Evolutionary conservation across 371 early-diverging fungal genomes (phyloP).

Genomic region (Saksenaea vasiformis): DNA sequence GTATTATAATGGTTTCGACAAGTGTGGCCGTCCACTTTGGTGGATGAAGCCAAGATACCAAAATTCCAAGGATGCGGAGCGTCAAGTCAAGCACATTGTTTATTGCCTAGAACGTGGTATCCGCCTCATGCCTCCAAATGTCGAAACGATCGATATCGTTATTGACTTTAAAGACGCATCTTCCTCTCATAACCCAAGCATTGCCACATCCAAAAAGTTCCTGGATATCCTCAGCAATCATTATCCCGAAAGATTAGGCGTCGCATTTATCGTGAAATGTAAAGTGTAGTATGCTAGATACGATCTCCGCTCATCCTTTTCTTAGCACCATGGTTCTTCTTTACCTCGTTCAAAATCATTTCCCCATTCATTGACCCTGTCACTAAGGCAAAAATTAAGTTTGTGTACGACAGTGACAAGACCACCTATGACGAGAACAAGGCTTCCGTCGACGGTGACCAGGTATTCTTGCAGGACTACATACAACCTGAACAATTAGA

Average conservation of each 20-base stretch:
- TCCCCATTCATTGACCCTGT: conserved; percentile 88
- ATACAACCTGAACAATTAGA: conserved; percentile 56
- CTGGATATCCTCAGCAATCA: conserved; percentile 71
- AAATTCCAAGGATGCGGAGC: conserved; percentile 72
- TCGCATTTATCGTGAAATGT: conserved; percentile 61
- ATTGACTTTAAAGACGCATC: conserved; percentile 73
- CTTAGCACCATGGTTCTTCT: conserved; percentile 80
- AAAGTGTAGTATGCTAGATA: conserved; percentile 63
- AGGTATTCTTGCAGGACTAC: conserved; percentile 42
- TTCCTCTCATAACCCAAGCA: conserved; percentile 62
- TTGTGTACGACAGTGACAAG: conserved; percentile 61
- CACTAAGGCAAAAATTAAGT: conserved; percentile 78
- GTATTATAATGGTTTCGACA: conserved; percentile 71
- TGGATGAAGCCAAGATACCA: conserved; percentile 69
- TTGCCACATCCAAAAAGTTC: conserved; percentile 67
- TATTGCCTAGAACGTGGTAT: conserved; percentile 75
- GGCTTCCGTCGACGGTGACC: conserved; percentile 14
- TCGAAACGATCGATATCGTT: conserved; percentile 65
- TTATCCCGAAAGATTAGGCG: conserved; percentile 78
- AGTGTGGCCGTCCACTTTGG: conserved; percentile 56
- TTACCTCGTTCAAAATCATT: conserved; percentile 70
- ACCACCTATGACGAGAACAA: conserved; percentile 48
- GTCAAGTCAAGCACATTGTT: conserved; percentile 72
- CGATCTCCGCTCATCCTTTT: neutral
- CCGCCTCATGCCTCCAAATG: conserved; percentile 67